Percentiles rank a stretch among this genome's conserved stretches.
These are phyloP conservation scores for Candida arabinofermentans DNA, from an alignment of 805 yeast genomes.

Conservation along the genomic window DNA sequence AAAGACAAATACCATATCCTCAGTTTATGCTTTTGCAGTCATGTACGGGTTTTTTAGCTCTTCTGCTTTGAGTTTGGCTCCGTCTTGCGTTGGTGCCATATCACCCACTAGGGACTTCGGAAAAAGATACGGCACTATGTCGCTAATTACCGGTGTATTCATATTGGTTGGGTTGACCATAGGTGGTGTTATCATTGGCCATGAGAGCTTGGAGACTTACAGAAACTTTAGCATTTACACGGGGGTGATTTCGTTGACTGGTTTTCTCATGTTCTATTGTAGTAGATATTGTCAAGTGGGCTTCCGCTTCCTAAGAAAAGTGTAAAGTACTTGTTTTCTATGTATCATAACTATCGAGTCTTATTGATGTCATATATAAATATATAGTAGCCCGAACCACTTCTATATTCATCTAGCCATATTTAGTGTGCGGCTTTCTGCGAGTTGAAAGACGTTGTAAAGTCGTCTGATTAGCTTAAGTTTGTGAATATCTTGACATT, in stretches of 20 bases:
- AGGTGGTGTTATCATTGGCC: slow-evolving; percentile 41
- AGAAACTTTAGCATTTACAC: slow-evolving; percentile 42
- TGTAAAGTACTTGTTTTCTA: too few species aligned
- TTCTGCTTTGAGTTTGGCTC: slow-evolving; percentile 54
- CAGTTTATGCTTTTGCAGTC: slow-evolving; percentile 47
- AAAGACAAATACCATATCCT: slow-evolving; percentile 17
- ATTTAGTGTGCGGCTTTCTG: too few species aligned
- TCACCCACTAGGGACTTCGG: slow-evolving; percentile 61
- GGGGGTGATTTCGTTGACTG: slow-evolving; percentile 36
- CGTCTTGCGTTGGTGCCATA: slow-evolving; percentile 56
- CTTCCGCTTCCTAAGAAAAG: too few species aligned
- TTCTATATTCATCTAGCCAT: too few species aligned
- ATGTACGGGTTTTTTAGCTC: slow-evolving; percentile 54
- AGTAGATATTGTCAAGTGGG: slow-evolving; percentile 46
- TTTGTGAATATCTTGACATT: too few species aligned
- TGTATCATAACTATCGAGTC: too few species aligned
- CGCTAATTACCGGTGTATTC: slow-evolving; percentile 32
- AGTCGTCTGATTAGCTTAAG: too few species aligned
- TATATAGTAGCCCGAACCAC: too few species aligned
- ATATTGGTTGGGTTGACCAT: slow-evolving; percentile 37
- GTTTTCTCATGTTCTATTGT: slow-evolving; percentile 34
- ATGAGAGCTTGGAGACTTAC: slow-evolving; percentile 26
- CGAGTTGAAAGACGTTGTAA: too few species aligned
- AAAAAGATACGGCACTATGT: slow-evolving; percentile 59
- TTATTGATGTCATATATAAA: too few species aligned